These are phyloP conservation scores for Prunus campanulata DNA, from an alignment of 306 rosid species.

Conservation along the genomic window DNA sequence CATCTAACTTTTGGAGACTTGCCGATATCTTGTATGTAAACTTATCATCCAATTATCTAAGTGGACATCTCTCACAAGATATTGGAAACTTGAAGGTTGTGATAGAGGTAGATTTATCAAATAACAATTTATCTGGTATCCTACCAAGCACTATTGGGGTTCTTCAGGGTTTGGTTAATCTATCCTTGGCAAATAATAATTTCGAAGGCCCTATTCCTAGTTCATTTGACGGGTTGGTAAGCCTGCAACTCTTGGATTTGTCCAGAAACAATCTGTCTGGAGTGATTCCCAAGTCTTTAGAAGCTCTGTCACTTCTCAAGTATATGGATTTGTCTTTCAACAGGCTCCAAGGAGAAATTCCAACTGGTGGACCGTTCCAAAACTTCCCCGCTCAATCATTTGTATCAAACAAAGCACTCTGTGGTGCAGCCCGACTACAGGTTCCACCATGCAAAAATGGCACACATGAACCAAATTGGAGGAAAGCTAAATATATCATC, in stretches of 20 bases:
- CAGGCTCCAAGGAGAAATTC: constrained; percentile 24
- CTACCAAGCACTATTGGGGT: neutral
- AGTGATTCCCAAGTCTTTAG: too few relatives aligned
- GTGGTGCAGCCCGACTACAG: constrained; percentile 12
- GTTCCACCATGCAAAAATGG: constrained; percentile 9
- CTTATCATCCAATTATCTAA: neutral
- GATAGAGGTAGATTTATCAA: neutral
- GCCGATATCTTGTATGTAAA: neutral
- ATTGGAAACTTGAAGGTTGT: neutral
- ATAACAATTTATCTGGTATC: neutral
- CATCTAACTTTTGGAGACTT: neutral
- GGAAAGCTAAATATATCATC: too few relatives aligned
- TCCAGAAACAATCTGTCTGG: too few relatives aligned
- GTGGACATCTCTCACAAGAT: neutral
- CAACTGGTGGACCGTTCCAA: constrained; percentile 19
- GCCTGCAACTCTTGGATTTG: too few relatives aligned
- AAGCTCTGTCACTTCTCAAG: too few relatives aligned
- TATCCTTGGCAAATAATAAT: too few relatives aligned
- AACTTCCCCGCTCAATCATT: neutral
- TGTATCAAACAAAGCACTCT: constrained; percentile 12
- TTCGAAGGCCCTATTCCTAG: too few relatives aligned
- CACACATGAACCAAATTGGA: too few relatives aligned
- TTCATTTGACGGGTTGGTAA: too few relatives aligned
- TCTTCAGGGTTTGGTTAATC: accelerated
- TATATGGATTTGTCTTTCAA: neutral